These are phyloP conservation scores for Neonectria punicea DNA, from an alignment of 2,329 filamentous ascomycete species.

Conservation along the genomic window DNA sequence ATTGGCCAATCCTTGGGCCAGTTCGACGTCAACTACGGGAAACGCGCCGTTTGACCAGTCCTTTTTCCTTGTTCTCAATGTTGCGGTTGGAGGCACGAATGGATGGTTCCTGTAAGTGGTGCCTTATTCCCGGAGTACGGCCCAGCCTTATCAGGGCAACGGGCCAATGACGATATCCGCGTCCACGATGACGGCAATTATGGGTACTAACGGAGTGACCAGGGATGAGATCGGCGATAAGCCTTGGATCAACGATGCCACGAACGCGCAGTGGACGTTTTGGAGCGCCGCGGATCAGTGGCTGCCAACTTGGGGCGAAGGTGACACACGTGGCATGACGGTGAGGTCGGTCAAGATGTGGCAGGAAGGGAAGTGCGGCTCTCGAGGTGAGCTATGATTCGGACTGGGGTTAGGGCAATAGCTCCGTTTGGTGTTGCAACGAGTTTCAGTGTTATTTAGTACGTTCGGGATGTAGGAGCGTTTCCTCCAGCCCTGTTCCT, in stretches of 20 bases:
- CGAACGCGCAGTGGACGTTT: slow-evolving; percentile 54
- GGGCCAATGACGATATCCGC: not conserved
- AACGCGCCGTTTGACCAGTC: slow-evolving; percentile 63
- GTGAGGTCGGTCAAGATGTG: slow-evolving; percentile 60
- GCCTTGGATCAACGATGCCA: slow-evolving; percentile 57
- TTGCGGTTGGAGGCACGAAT: slow-evolving; percentile 60
- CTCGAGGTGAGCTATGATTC: slow-evolving; percentile 15
- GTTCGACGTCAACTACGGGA: slow-evolving; percentile 47
- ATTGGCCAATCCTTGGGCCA: slow-evolving; percentile 56
- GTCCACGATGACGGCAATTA: not conserved
- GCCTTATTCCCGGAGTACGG: not conserved
- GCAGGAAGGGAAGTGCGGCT: slow-evolving; percentile 45
- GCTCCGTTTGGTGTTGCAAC: slow-evolving; percentile 3
- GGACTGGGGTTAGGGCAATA: not conserved
- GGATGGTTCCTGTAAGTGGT: slow-evolving; percentile 57
- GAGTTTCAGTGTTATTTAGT: not conserved
- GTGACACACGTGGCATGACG: slow-evolving; percentile 56
- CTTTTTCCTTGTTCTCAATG: slow-evolving; percentile 63
- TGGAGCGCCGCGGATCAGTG: slow-evolving; percentile 54
- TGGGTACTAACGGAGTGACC: slow-evolving; percentile 5
- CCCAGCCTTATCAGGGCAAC: slow-evolving; percentile 7
- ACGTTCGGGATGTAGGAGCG: slow-evolving; percentile 1
- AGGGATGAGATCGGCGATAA: slow-evolving; percentile 56
- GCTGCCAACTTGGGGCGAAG: slow-evolving; percentile 59
- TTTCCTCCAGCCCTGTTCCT: not conserved